A percentile compares a stretch with the other conserved stretches of the same genome.
phyloP scores from a whole-genome alignment of 1,284 basidiomycete genomes.

The Pseudozyma sp. region DNA sequence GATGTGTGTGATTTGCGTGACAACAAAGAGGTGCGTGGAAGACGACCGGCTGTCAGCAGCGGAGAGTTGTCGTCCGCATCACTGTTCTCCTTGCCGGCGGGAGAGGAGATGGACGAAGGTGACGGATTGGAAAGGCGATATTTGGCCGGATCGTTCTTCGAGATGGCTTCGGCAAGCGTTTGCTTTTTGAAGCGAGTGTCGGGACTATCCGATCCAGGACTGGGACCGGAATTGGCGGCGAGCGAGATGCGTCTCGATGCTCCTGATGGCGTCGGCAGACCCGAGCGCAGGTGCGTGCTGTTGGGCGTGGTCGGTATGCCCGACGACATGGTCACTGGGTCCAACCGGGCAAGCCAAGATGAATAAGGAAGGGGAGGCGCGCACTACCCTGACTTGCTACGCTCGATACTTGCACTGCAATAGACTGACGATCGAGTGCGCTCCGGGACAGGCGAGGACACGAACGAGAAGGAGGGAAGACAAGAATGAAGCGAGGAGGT shows the following conservation, averaged over 20 bases:
- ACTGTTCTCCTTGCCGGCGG: constrained; percentile 12
- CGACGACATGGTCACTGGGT: constrained; percentile 26
- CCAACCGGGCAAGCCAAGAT: background rate
- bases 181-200: constrained; percentile 48
- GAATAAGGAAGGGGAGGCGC: background rate
- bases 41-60: constrained; percentile 34
- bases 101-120: constrained; percentile 15
- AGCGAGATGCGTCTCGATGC: constrained; percentile 19
- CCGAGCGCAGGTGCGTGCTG: constrained; percentile 42
- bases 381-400: too few relatives aligned
- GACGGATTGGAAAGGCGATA: constrained; percentile 34
- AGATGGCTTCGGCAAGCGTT: constrained; percentile 50
- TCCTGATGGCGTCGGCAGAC: constrained; percentile 43
- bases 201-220: constrained; percentile 42
- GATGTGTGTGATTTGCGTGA: constrained; percentile 37
- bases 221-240: constrained; percentile 17
- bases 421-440: too few relatives aligned
- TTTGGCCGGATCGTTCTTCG: constrained; percentile 50
- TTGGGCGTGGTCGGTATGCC: constrained; percentile 50
- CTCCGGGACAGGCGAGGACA: too few relatives aligned
- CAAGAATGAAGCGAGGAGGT: too few relatives aligned
- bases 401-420: too few relatives aligned
- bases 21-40: constrained; percentile 36
- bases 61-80: constrained; percentile 37
- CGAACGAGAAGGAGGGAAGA: too few relatives aligned